Evolutionary conservation across 2,329 filamentous ascomycete genomes (phyloP), one percentile per base, ranked within the genome.

Genomic region (Beauveria brongniartii): DNA sequence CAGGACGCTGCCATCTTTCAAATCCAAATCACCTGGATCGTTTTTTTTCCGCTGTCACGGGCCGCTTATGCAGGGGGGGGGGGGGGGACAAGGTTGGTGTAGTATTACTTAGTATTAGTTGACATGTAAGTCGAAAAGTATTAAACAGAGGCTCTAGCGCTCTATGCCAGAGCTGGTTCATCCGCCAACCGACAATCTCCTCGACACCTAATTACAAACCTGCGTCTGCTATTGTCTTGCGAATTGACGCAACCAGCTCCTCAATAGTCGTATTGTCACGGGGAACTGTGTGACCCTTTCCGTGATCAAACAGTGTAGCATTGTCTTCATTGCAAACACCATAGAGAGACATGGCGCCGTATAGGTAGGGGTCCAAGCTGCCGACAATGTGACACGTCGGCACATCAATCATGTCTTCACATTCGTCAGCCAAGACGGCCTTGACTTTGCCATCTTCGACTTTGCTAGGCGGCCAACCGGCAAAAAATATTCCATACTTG

Each of bases 201-300:
- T 18, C 48, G 8, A 30, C 28, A 18, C 22, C 30, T 5, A 40
- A 37, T 30, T 24, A 57, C n/a, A 53, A 16, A 5, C 43, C 28
- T 40, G 55, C 51, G 22, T 51, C 62, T n/a, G 71, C 69, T 40
- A 76, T 72, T 24, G 78, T 74, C 8, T 78, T 74, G 57, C 78
- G 73, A 7, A 74, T 62, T 6, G 61, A 52, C 37, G 34, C 55
- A 10, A 57, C 75, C 16, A 82, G 69, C 64, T 82, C 79, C 64
- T 74, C 74, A 59, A 81, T 74, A 0, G 78, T 79, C 16, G 72
- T 73, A 59, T 74, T 75, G 60, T 83, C 80, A 63, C 82, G 74
- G 0, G 85, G 84, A 5, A 87, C 73, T 0, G 82, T 86, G 67
- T 88, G 85, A 0, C 84, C 85, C 66, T 86, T 86, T 5, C 82